These are phyloP conservation scores for Schizosaccharomyces japonicus DNA, from an alignment of 805 yeast genomes.

Conservation along the genomic window DNA sequence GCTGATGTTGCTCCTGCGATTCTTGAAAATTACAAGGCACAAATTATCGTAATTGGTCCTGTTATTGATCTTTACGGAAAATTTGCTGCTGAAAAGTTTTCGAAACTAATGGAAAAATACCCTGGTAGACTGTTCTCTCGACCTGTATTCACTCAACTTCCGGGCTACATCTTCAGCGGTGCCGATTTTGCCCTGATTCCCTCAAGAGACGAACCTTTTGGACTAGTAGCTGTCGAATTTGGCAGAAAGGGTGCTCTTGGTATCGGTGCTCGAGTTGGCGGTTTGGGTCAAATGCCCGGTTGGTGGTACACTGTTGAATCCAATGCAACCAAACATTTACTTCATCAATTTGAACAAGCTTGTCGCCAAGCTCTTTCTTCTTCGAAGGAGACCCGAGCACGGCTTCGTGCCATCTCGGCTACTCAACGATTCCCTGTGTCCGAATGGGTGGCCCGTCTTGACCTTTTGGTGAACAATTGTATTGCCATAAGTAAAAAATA, in stretches of 20 bases:
- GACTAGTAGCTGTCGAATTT: slow-evolving; percentile 5
- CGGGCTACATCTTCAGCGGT: slow-evolving; percentile 3
- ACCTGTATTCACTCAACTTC: slow-evolving; percentile 2
- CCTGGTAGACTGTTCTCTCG: not conserved
- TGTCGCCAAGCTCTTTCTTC: not conserved
- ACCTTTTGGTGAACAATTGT: not conserved
- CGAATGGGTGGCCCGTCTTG: not conserved
- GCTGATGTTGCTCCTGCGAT: slow-evolving; percentile 4
- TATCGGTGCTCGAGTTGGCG: slow-evolving; percentile 3
- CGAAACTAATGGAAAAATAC: not conserved
- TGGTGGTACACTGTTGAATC: slow-evolving; percentile 5
- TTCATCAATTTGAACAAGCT: slow-evolving; percentile 2
- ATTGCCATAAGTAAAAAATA: not conserved
- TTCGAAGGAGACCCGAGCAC: not conserved
- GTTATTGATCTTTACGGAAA: slow-evolving; percentile 5
- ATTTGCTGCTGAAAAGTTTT: slow-evolving; percentile 4
- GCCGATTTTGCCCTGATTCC: slow-evolving; percentile 6
- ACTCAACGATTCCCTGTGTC: slow-evolving; percentile 4
- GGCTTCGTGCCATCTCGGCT: not conserved
- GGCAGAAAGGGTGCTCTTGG: slow-evolving; percentile 6
- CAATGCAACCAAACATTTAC: not conserved
- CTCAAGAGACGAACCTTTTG: slow-evolving; percentile 5
- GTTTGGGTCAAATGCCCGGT: slow-evolving; percentile 5
- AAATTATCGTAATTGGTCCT: slow-evolving; percentile 3
- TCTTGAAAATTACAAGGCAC: slow-evolving; percentile 1